Base-by-base conservation (phyloP, 2,329 filamentous ascomycete genomes). In the Sphaerulina populicola region DNA sequence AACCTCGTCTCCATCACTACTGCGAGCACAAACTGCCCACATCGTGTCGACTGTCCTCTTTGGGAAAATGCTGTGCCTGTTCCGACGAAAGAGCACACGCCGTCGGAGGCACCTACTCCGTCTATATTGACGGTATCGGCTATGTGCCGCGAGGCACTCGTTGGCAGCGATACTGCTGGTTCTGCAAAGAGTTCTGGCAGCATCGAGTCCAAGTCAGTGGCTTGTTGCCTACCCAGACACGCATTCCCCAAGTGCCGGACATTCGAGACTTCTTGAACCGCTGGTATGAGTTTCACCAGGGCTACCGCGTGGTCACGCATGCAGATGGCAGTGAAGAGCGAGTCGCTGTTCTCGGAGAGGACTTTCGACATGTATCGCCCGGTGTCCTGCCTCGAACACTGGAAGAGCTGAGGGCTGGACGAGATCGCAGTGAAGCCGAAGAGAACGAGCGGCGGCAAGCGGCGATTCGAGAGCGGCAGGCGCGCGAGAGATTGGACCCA, bases 91-190 rank as follows among this genome's bases (percentile, higher is more conserved):
- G 64, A 47, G 49, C 65, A 1, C 73, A 77, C 50, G 65, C 70
- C 3, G 59, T 66, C 1, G 18, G 18, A 18, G 18, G 18, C 18
- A 67, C 69, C 0, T 77, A 76, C 53, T 62, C 64, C 10, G 70
- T 72, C 0, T 76, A 76, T 57, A 69, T 76, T 36, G 74, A 76
- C 49, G 74, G 74, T 15, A 65, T 76, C n/a, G 74, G 74, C 8
- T 73, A 72, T 39, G 73, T 75, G 5, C 66, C 70, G 33, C 64
- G 72, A 21, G 74, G 73, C 2, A 73, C 69, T 4, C 58, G 74
- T 36, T 76, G 74, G 73, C 71, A 76, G 57, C 64, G 71, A 49
- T 77, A 77, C 52, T 77, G 74, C 56, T 76, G 73, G 73, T 74
- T 71, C 56, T 77, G 74, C 55, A 72, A 73, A 62, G 72, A 73